A percentile compares a stretch with the other conserved stretches of the same genome.
Evolutionary conservation across 2,329 filamentous ascomycete genomes (phyloP).

Genomic region (Aspergillus fumigatus): DNA sequence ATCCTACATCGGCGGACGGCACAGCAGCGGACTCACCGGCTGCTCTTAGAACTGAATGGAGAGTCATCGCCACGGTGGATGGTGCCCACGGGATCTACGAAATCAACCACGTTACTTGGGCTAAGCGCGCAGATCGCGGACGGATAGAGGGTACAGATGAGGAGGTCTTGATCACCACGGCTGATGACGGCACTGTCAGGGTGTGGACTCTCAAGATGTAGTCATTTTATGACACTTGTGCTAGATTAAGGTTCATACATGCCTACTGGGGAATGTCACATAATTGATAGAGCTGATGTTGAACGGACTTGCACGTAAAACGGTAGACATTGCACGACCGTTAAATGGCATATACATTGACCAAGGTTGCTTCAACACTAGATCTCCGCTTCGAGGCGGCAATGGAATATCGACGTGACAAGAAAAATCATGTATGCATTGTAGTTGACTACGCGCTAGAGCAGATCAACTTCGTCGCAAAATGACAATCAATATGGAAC

Average conservation of each 20-base stretch:
- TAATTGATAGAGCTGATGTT: not conserved
- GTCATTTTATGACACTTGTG: not conserved
- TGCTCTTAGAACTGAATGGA: slow-evolving; percentile 57
- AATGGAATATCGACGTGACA: not conserved
- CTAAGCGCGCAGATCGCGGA: slow-evolving; percentile 64
- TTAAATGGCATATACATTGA: not conserved
- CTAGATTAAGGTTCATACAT: not conserved
- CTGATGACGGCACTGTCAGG: slow-evolving; percentile 83
- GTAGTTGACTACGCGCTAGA: not conserved
- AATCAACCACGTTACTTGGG: slow-evolving; percentile 90
- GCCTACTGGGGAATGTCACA: not conserved
- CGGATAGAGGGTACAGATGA: slow-evolving; percentile 54
- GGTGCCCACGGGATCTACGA: slow-evolving; percentile 89
- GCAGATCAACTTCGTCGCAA: not conserved
- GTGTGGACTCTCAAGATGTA: slow-evolving; percentile 62
- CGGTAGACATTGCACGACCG: not conserved
- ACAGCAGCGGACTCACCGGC: slow-evolving; percentile 24
- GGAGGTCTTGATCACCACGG: slow-evolving; percentile 85
- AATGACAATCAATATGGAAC: slow-evolving; percentile 5
- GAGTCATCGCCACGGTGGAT: slow-evolving; percentile 61
- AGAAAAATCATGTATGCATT: not conserved
- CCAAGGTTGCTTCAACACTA: not conserved
- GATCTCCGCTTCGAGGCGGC: too few relatives aligned
- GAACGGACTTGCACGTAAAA: not conserved
- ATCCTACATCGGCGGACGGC: not conserved